These are phyloP conservation scores for Backusella australiensis DNA, from an alignment of 192 early-diverging fungal genomes.

Conservation along the genomic window DNA sequence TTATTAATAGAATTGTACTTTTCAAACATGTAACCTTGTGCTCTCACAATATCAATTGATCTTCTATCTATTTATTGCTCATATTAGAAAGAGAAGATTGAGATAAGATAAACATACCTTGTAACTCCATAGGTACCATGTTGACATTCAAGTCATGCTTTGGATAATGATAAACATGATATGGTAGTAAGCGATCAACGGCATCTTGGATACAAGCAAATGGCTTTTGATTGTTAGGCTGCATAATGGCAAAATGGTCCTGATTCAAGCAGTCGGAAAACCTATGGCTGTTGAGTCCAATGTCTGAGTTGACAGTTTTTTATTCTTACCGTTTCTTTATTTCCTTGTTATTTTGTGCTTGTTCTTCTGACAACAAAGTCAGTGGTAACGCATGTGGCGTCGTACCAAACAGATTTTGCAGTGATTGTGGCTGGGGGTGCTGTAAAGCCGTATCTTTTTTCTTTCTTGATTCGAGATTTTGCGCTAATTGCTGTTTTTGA, in stretches of 20 bases:
- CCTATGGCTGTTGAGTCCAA: constrained; percentile 9
- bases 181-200: constrained; percentile 64
- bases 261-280: constrained; percentile 44
- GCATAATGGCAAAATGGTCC: constrained; percentile 41
- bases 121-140: constrained; percentile 26
- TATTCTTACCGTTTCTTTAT: constrained; percentile 21
- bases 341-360: constrained; percentile 22
- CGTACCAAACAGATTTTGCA: constrained; percentile 25
- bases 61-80: not conserved
- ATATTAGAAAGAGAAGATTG: not conserved
- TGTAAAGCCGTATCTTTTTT: not conserved
- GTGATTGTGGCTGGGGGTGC: constrained; percentile 24
- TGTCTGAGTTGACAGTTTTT: too few species aligned
- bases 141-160: constrained; percentile 38
- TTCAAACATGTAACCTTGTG: constrained; percentile 16
- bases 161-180: constrained; percentile 71
- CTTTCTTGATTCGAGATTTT: not conserved
- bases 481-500: not conserved
- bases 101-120: constrained; percentile 16
- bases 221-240: constrained; percentile 57
- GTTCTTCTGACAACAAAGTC: constrained; percentile 26
- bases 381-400: constrained; percentile 25
- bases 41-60: constrained; percentile 27
- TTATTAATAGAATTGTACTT: constrained; percentile 5
- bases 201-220: constrained; percentile 62